phyloP scores from a whole-genome alignment of 352 stramenopile genomes.

The Phytophthora hybrid region DNA sequence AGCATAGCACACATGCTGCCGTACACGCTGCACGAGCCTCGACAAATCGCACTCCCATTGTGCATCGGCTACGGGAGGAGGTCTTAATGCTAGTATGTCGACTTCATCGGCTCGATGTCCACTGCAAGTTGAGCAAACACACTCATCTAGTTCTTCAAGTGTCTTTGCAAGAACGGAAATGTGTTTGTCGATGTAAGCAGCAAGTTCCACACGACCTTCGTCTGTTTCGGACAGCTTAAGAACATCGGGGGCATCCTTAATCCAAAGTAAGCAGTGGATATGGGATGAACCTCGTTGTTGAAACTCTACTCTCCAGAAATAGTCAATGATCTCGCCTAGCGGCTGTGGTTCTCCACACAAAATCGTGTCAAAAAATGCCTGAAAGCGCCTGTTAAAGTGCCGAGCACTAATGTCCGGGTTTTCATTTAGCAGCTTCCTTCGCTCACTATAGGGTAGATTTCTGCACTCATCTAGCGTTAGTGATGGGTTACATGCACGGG shows the following conservation, averaged over 20 bases:
- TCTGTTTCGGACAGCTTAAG: not conserved
- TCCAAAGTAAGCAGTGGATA: no score
- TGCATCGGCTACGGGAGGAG: no score
- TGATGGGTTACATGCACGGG: slow-evolving; percentile 17
- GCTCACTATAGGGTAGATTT: not conserved
- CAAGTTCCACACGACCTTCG: not conserved
- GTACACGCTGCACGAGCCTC: not conserved
- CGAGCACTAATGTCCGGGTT: slow-evolving; percentile 20
- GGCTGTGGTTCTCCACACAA: not conserved
- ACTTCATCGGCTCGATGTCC: no score
- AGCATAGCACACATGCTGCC: not conserved
- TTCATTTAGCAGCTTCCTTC: not conserved
- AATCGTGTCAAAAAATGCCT: slow-evolving; percentile 29
- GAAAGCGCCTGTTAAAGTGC: slow-evolving; percentile 35
- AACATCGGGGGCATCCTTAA: no score
- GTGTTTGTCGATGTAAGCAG: not conserved
- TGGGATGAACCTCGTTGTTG: no score
- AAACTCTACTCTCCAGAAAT: not conserved
- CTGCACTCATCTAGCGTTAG: not conserved
- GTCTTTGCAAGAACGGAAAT: not conserved
- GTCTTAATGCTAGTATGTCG: not conserved
- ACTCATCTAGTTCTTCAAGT: not conserved
- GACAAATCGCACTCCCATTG: not conserved
- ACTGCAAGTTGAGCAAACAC: not conserved
- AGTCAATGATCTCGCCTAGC: slow-evolving; percentile 21